Evolutionary conservation across 1,139 yeast species (phyloP).

Genomic region (Saccharomycopsis crataegensis): DNA sequence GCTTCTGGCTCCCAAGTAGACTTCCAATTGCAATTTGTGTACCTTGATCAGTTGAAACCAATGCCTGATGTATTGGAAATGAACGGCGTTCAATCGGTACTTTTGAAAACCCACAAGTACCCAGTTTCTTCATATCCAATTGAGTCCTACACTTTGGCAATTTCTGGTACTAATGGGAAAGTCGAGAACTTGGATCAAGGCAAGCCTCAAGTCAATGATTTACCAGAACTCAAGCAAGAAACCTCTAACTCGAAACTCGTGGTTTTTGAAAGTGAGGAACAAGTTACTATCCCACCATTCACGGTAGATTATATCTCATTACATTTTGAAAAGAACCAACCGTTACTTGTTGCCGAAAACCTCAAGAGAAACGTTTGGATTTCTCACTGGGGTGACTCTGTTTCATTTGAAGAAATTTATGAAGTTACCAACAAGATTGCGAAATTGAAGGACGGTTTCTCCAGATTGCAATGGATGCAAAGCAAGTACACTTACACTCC

Average conservation of each 20-base stretch:
- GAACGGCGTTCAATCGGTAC: conserved; percentile 55
- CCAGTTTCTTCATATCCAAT: conserved; percentile 63
- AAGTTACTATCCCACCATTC: conserved; percentile 13
- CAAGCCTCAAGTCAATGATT: conserved; percentile 3
- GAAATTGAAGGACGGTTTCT: conserved; percentile 56
- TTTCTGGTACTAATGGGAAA: conserved; percentile 48
- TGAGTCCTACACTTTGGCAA: conserved; percentile 38
- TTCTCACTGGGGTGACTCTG: conserved; percentile 60
- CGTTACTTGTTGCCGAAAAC: conserved; percentile 53
- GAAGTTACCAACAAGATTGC: conserved; percentile 78
- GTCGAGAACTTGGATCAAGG: conserved; percentile 28
- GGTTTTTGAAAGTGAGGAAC: background rate
- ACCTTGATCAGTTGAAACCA: conserved; percentile 45
- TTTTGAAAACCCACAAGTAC: conserved; percentile 47
- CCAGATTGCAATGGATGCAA: conserved; percentile 69
- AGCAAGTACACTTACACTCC: conserved; percentile 39
- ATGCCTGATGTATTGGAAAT: conserved; percentile 58
- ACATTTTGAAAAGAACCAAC: conserved; percentile 58
- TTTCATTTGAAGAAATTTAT: conserved; percentile 76
- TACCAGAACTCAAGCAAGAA: conserved; percentile 7
- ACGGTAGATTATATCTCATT: conserved; percentile 35
- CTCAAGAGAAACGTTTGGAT: conserved; percentile 79
- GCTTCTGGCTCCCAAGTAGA: conserved; percentile 51
- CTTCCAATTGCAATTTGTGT: conserved; percentile 47
- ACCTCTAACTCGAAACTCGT: conserved; percentile 9